Base-by-base conservation (phyloP, 148 eudicot species). In the Rheum nobile region DNA sequence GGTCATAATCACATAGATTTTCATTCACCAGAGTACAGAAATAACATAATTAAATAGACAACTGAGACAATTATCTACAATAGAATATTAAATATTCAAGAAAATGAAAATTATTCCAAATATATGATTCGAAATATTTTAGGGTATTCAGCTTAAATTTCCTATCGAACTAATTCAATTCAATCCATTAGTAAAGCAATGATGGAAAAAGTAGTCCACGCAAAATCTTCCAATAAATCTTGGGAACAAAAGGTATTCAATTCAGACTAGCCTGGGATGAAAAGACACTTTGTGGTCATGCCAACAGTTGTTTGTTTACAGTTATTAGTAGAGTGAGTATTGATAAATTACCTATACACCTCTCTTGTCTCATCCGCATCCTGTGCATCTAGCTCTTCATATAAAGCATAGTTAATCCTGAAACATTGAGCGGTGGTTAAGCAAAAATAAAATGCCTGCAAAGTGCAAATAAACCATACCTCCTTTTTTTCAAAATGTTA, bases 401-500 rank as follows among this genome's bases (percentile, higher is more conserved):
- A 91, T 54, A 94, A 81, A 32, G 91, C 95, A 84, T 94, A 91
- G 63, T 91, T 89, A 70, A 93, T 89, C 97, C 93, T 89, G 78
- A 77, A 79, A 21, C 47, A 72, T 67, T 19, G 57, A 50, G 57
- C 9, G 8, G 7, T 16, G 57, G 8, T n/a, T 50, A n/a, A 50
- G 57, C 26, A 50, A 50, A 50, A 50, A 50, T 7, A 19, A 50
- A 50, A 50, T 48, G 19, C 22, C 55, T 16, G 17, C 55, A 48
- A 4, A n/a, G n/a, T n/a, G n/a, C n/a, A n/a, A n/a, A 4, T 4
- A 3, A 48, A 48, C 22, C 68, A 63, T 63, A 48, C n/a, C n/a
- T n/a, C n/a, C n/a, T n/a, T n/a, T n/a, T n/a, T 37, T 37, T 37
- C 43, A 5, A 41, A 41, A 41, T 5, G 8, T 8, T 41, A 41